Percentiles rank a stretch among this genome's conserved stretches.
Conservation (phyloP, 805 yeast genomes). For the Cyberlindnera nakhonratchasimensis region DNA sequence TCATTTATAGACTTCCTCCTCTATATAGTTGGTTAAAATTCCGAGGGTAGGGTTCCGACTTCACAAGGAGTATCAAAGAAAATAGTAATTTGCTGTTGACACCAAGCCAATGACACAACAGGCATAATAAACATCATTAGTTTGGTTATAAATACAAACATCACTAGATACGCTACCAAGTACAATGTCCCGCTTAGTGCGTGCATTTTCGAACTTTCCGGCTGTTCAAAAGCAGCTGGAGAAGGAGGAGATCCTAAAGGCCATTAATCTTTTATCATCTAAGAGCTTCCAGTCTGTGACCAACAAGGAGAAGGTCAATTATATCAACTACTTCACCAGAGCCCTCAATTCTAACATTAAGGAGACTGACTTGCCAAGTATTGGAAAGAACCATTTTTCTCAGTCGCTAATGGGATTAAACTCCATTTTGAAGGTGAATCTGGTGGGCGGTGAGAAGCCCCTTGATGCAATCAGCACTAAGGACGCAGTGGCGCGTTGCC, state of each 20-base stretch:
- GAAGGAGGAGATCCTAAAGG: slow-evolving; percentile 14
- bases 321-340: slow-evolving; percentile 17
- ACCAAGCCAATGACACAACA: too few species aligned
- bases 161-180: too few species aligned
- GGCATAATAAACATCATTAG: too few species aligned
- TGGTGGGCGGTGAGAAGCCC: background rate
- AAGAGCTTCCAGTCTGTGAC: slow-evolving; percentile 9
- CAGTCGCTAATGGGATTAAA: slow-evolving; percentile 22
- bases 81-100: too few species aligned
- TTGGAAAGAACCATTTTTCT: slow-evolving; percentile 11
- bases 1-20: too few species aligned
- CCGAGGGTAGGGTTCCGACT: too few species aligned
- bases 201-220: slow-evolving; percentile 7
- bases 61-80: too few species aligned
- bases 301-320: slow-evolving; percentile 15
- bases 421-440: slow-evolving; percentile 11
- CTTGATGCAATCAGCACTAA: slow-evolving; percentile 7
- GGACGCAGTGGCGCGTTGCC: slow-evolving; percentile 6
- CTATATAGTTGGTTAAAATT: too few species aligned
- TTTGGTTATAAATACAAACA: too few species aligned
- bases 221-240: slow-evolving; percentile 7
- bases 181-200: slow-evolving; percentile 3
- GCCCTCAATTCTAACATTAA: slow-evolving; percentile 19
- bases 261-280: slow-evolving; percentile 10
- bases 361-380: background rate